A percentile compares a stretch with the other conserved stretches of the same genome.
These are phyloP conservation scores for Juncus inflexus DNA, from an alignment of 176 grass and related monocot species.

Conservation along the genomic window DNA sequence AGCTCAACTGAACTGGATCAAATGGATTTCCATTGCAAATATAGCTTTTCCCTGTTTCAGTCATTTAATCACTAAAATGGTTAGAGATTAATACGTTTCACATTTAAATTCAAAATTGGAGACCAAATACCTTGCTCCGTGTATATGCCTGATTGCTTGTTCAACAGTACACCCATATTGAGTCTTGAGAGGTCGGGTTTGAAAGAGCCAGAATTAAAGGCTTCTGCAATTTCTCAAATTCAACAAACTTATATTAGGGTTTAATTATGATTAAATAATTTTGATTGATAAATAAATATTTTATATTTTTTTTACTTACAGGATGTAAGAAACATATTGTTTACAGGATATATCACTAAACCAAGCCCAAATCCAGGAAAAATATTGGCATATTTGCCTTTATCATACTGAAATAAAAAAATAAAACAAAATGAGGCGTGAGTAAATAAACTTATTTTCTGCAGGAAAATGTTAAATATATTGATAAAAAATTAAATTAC, in stretches of 20 bases:
- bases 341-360: slow-evolving; percentile 74
- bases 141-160: slow-evolving; percentile 61
- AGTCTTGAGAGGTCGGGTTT: no score
- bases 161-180: slow-evolving; percentile 37
- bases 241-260: slow-evolving; percentile 9
- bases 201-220: no score
- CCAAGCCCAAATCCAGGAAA: slow-evolving; percentile 89
- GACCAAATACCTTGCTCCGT: slow-evolving; percentile 82
- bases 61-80: slow-evolving; percentile 1
- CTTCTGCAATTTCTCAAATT: no score
- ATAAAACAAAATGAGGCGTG: neutral
- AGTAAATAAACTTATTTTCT: no score
- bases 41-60: slow-evolving; percentile 71
- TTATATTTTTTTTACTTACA: slow-evolving; percentile 38
- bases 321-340: slow-evolving; percentile 82
- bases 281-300: slow-evolving; percentile 10
- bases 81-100: neutral
- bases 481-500: slow-evolving; percentile 27
- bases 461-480: no score
- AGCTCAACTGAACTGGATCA: slow-evolving; percentile 58
- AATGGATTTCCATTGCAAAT: slow-evolving; percentile 95
- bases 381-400: slow-evolving; percentile 83
- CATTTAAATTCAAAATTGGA: slow-evolving; percentile 5
- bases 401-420: slow-evolving; percentile 2
- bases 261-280: slow-evolving; percentile 30